A percentile compares a stretch with the other conserved stretches of the same genome.
These are phyloP conservation scores for Boehmeria nivea DNA, from an alignment of 306 rosid genomes.

Conservation along the genomic window DNA sequence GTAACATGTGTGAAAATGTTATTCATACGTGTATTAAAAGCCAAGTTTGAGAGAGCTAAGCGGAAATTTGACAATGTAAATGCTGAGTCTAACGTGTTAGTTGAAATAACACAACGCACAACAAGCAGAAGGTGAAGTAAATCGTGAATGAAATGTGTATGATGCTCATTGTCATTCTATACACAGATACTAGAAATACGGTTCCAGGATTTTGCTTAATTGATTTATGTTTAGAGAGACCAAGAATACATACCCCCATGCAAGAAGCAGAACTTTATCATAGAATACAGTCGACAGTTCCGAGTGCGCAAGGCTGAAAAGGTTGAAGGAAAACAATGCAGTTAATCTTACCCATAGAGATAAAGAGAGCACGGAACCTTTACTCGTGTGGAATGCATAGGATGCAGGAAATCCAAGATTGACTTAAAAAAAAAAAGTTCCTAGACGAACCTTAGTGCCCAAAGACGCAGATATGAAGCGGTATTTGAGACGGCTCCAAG, in stretches of 20 bases:
- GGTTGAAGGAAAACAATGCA: not conserved
- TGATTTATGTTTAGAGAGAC: not conserved
- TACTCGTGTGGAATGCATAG: not conserved
- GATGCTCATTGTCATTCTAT: too few relatives aligned
- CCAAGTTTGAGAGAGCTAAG: not conserved
- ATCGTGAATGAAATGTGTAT: too few relatives aligned
- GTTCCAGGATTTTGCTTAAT: not conserved
- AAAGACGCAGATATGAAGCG: conserved; percentile 95
- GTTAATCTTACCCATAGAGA: conserved; percentile 2
- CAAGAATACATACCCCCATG: conserved; percentile 46
- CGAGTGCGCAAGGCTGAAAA: conserved; percentile 83
- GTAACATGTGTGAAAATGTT: conserved; percentile 16
- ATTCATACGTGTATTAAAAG: not conserved
- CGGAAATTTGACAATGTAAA: not conserved
- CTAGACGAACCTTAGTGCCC: conserved; percentile 80
- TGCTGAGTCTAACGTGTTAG: not conserved
- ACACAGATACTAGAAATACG: too few relatives aligned
- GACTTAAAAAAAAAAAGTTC: conserved; percentile 1
- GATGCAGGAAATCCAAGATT: not conserved
- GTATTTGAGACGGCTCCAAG: conserved; percentile 96
- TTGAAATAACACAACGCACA: too few relatives aligned
- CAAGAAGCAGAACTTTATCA: conserved; percentile 68
- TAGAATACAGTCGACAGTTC: conserved; percentile 88
- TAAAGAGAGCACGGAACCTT: not conserved
- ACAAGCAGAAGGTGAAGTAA: too few relatives aligned